Evolutionary conservation across 176 grass and related monocot genomes (phyloP), one percentile per base, ranked within the genome.

Genomic region (Tillandsia leiboldiana): DNA sequence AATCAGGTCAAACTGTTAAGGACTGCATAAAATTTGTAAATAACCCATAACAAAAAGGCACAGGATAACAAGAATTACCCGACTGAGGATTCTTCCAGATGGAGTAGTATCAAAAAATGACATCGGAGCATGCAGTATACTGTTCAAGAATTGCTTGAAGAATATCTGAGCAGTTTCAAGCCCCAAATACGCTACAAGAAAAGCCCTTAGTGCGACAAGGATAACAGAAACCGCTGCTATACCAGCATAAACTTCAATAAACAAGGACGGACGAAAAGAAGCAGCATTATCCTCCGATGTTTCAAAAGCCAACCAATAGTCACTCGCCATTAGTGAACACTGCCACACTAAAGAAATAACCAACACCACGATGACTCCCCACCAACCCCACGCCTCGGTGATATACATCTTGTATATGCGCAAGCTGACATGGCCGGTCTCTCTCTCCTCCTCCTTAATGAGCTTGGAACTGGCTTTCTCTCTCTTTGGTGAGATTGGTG

Each of bases 41-140:
- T 42, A 42, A 42, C 5, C 0, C 33, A 42, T 42, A 42, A 61
- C 56, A 22, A n/a, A 61, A 18, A 23, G 22, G 9, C 22, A 18
- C 10, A 61, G 6, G 56, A 3, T 8, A 42, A 42, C 15, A 6
- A 61, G 22, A 20, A 51, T 82, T 87, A 96, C 88, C 94, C 94
- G 80, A 77, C 84, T 99, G 51, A 99, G 94, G 75, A 99, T 88
- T 78, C 94, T 93, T 64, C 89, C 94, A 50, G 89, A 99, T 7
- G 94, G 94, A 9, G 89, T 99, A 18, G 89, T 99, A 83, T 99
- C 89, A 65, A 99, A 99, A 75, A 93, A 99, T 3, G 89, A 86
- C 94, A 99, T 99, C 11, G 94, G 94, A 0, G 94, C 89, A 75
- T 93, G 94, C 13, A 99, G 71, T 72, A 99, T 99, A 76, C 84